Evolutionary conservation across 345 rosid genomes (phyloP).

Genomic region (Rhizophora apiculata): DNA sequence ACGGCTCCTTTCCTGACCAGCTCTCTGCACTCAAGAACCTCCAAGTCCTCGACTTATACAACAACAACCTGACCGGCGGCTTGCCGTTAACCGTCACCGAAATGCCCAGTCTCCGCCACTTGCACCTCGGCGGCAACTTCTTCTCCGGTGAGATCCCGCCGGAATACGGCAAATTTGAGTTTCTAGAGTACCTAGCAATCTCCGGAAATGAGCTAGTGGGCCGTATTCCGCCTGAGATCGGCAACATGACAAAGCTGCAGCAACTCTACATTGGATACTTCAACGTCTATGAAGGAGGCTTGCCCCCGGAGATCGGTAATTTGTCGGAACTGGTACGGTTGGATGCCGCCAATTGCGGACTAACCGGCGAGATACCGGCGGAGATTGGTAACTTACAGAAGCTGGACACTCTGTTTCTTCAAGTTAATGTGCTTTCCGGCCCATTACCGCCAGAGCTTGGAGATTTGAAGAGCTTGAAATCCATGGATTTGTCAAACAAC

Average conservation of each 20-base stretch:
- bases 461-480: slow-evolving; percentile 56
- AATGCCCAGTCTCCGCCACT: slow-evolving; percentile 63
- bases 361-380: slow-evolving; percentile 61
- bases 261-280: slow-evolving; percentile 83
- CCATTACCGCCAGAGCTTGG: slow-evolving; percentile 58
- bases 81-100: slow-evolving; percentile 64
- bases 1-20: slow-evolving; percentile 59
- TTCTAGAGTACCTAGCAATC: slow-evolving; percentile 64
- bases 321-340: slow-evolving; percentile 55
- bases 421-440: slow-evolving; percentile 71
- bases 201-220: slow-evolving; percentile 81
- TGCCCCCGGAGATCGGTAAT: slow-evolving; percentile 83
- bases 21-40: slow-evolving; percentile 54
- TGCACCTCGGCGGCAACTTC: slow-evolving; percentile 87
- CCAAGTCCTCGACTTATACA: slow-evolving; percentile 81
- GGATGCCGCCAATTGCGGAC: slow-evolving; percentile 67
- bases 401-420: slow-evolving; percentile 78
- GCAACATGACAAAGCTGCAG: slow-evolving; percentile 55
- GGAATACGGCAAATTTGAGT: slow-evolving; percentile 65
- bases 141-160: slow-evolving; percentile 67
- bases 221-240: slow-evolving; percentile 68
- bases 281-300: slow-evolving; percentile 55
- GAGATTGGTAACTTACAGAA: slow-evolving; percentile 64
- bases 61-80: slow-evolving; percentile 80
- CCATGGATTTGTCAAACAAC: slow-evolving; percentile 89